Conservation (phyloP, 257 asterid species). For the Jacaranda copaia region DNA sequence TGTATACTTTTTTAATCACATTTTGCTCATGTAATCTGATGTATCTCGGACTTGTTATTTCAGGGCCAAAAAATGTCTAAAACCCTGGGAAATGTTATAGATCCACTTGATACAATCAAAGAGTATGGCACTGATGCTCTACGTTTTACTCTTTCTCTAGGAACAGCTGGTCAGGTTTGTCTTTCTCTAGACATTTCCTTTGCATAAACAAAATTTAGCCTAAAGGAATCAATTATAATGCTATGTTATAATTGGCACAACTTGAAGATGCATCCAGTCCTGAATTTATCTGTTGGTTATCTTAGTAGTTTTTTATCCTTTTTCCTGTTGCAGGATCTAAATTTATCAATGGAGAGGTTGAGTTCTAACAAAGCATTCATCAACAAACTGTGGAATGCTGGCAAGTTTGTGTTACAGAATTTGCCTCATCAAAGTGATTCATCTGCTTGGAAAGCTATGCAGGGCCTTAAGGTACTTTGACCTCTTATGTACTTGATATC, state of each 20-base stretch:
- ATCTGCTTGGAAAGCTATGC: constrained; percentile 75
- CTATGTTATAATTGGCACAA: constrained; percentile 20
- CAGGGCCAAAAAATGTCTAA: constrained; percentile 99
- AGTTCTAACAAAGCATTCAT: constrained; percentile 92
- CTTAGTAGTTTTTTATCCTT: constrained; percentile 17
- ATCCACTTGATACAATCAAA: constrained; percentile 86
- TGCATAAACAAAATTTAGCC: background rate
- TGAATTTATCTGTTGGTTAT: constrained; percentile 11
- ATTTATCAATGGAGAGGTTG: constrained; percentile 87
- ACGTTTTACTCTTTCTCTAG: constrained; percentile 92
- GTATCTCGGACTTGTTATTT: constrained; percentile 40
- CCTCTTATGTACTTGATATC: constrained; percentile 25
- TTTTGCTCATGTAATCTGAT: constrained; percentile 22
- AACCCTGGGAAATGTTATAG: constrained; percentile 89
- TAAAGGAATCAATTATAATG: constrained; percentile 24
- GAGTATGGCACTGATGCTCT: constrained; percentile 97
- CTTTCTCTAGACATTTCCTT: constrained; percentile 25
- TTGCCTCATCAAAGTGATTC: constrained; percentile 74
- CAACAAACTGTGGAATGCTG: constrained; percentile 99
- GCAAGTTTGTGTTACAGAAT: constrained; percentile 92
- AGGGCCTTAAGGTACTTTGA: constrained; percentile 62
- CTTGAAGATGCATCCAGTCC: constrained; percentile 16
- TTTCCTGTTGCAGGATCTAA: constrained; percentile 72
- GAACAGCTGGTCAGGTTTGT: constrained; percentile 98
- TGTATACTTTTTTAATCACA: constrained; percentile 3